Evolutionary conservation across 2,329 filamentous ascomycete genomes (phyloP).

Genomic region (Ophiognomonia clavigignenti-juglandacearum): DNA sequence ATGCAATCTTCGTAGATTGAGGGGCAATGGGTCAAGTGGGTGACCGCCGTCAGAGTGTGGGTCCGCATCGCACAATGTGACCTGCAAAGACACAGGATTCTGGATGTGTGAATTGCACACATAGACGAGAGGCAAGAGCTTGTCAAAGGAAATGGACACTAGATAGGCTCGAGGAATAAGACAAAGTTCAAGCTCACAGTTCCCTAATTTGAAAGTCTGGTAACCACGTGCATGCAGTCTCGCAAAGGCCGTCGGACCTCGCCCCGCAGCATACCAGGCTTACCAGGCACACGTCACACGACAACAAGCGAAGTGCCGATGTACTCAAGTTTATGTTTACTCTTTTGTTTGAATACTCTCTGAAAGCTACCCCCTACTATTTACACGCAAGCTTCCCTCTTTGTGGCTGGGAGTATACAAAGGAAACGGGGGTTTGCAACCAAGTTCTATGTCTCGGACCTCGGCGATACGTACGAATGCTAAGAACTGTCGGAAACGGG

Average conservation of each 20-base stretch:
- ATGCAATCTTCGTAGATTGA: slow-evolving; percentile 40
- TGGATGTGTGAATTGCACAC: not conserved
- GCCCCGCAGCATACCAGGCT: too few species aligned
- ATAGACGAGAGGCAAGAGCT: not conserved
- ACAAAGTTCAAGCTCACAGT: too few species aligned
- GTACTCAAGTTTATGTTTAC: not conserved
- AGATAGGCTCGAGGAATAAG: not conserved
- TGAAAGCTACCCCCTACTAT: not conserved
- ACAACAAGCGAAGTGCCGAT: too few species aligned
- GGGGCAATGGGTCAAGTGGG: slow-evolving; percentile 59
- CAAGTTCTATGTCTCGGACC: not conserved
- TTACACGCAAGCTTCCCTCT: not conserved
- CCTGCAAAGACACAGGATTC: too few species aligned
- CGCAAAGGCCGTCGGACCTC: too few species aligned
- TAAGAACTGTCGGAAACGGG: slow-evolving; percentile 3
- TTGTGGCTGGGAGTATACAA: too few species aligned
- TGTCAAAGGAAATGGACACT: not conserved
- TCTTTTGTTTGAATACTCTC: not conserved
- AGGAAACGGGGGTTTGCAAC: too few species aligned
- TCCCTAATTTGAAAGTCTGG: too few species aligned
- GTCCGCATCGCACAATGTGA: not conserved
- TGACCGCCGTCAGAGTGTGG: slow-evolving; percentile 51
- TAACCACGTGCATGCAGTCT: too few species aligned
- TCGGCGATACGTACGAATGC: not conserved
- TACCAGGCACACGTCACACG: too few species aligned